Percentiles rank a stretch among this genome's conserved stretches.
Evolutionary conservation across 345 rosid species (phyloP).

Genomic region (Jatropha curcas): DNA sequence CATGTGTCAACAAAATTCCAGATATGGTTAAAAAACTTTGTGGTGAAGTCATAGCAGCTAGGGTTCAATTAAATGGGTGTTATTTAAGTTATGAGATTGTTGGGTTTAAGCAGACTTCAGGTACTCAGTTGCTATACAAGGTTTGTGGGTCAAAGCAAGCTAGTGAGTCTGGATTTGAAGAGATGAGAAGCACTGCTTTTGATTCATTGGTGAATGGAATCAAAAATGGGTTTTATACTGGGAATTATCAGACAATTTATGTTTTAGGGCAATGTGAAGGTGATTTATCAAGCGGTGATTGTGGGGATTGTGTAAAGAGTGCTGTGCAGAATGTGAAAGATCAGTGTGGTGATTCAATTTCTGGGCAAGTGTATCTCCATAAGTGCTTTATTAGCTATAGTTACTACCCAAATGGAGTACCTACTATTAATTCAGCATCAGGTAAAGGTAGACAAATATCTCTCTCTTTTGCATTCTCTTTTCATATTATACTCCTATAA

Average conservation of each 20-base stretch:
- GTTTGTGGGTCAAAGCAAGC: constrained; percentile 53
- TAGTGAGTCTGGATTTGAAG: constrained; percentile 38
- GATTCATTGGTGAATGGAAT: constrained; percentile 49
- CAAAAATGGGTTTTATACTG: constrained; percentile 52
- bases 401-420: constrained; percentile 77
- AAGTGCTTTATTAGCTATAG: constrained; percentile 81
- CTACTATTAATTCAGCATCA: constrained; percentile 39
- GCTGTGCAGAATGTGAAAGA: constrained; percentile 51
- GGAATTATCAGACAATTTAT: constrained; percentile 44
- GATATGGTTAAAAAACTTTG: constrained; percentile 54
- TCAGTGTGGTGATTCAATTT: constrained; percentile 65
- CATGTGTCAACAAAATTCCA: constrained; percentile 59
- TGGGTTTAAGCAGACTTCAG: constrained; percentile 57
- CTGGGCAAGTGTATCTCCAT: constrained; percentile 68
- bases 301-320: constrained; percentile 60
- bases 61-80: constrained; percentile 71
- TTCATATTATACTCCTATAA: neutral
- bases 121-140: constrained; percentile 49
- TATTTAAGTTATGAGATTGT: constrained; percentile 57
- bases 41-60: constrained; percentile 55
- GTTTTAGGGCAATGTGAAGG: constrained; percentile 91
- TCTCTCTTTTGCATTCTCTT: neutral
- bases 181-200: constrained; percentile 50
- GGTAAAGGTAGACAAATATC: constrained; percentile 15
- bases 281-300: constrained; percentile 57